phyloP scores from a whole-genome alignment of 2,329 filamentous ascomycete genomes.

The Myriosclerotinia scirpicola region DNA sequence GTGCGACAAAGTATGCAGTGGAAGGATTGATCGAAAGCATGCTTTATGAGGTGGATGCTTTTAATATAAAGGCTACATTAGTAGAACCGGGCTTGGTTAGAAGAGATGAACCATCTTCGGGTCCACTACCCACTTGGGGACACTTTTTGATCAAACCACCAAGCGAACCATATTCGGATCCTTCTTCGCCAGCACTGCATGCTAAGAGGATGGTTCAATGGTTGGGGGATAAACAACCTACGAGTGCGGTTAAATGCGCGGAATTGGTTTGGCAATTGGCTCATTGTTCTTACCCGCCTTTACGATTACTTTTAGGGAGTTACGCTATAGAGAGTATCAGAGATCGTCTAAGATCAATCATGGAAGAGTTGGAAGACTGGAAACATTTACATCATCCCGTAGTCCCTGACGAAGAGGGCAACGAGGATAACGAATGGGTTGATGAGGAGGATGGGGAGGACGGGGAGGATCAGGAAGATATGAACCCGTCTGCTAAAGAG shows the following conservation, averaged over 20 bases:
- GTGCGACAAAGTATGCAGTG: conserved; percentile 94
- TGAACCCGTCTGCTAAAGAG: background rate
- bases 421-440: background rate
- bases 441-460: conserved; percentile 39
- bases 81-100: conserved; percentile 89
- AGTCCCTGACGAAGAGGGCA: conserved; percentile 43
- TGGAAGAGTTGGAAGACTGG: conserved; percentile 94
- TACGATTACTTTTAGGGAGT: conserved; percentile 82
- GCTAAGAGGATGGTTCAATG: conserved; percentile 90
- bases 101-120: conserved; percentile 67
- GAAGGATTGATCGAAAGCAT: conserved; percentile 95
- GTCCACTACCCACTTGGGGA: conserved; percentile 75
- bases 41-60: conserved; percentile 89
- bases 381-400: conserved; percentile 74
- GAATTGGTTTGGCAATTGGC: conserved; percentile 93
- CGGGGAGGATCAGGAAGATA: conserved; percentile 28
- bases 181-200: conserved; percentile 82
- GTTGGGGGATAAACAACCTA: conserved; percentile 89
- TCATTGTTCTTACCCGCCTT: conserved; percentile 89
- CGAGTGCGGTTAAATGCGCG: conserved; percentile 87
- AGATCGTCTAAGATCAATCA: conserved; percentile 84
- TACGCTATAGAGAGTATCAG: conserved; percentile 96
- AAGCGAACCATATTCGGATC: conserved; percentile 75
- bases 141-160: conserved; percentile 89
- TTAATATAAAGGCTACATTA: conserved; percentile 90